These are phyloP conservation scores for Carex arenaria DNA, from an alignment of 202 grass and related monocot genomes.

Conservation along the genomic window DNA sequence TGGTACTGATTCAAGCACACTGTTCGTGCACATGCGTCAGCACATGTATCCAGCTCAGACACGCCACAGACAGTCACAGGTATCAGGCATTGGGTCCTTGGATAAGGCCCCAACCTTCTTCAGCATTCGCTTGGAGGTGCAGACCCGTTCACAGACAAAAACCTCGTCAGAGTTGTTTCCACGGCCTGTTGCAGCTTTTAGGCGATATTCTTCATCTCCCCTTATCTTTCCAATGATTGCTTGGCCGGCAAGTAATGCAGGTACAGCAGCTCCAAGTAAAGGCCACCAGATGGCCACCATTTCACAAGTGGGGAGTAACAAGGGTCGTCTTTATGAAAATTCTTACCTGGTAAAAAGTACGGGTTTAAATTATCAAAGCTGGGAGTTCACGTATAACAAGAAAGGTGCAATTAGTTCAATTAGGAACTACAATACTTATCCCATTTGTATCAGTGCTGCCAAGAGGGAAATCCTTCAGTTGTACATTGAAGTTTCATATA, in stretches of 20 bases:
- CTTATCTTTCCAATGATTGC: constrained; percentile 58
- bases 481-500: neutral
- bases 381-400: neutral
- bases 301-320: neutral
- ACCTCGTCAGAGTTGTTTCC: constrained; percentile 78
- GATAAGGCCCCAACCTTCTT: constrained; percentile 97
- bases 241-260: constrained; percentile 64
- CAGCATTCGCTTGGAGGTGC: constrained; percentile 90
- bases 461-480: neutral
- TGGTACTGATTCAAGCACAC: constrained; percentile 95
- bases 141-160: constrained; percentile 86
- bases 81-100: constrained; percentile 88
- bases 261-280: constrained; percentile 58
- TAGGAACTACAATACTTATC: neutral
- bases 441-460: neutral
- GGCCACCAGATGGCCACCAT: constrained; percentile 92
- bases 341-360: neutral
- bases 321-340: neutral
- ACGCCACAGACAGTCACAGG: constrained; percentile 93
- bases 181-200: constrained; percentile 65
- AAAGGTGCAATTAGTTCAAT: neutral
- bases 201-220: constrained; percentile 66
- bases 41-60: constrained; percentile 82
- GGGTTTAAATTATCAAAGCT: neutral
- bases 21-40: constrained; percentile 80